These are phyloP conservation scores for Inga leiocalycina DNA, from an alignment of 306 rosid genomes.

Conservation along the genomic window DNA sequence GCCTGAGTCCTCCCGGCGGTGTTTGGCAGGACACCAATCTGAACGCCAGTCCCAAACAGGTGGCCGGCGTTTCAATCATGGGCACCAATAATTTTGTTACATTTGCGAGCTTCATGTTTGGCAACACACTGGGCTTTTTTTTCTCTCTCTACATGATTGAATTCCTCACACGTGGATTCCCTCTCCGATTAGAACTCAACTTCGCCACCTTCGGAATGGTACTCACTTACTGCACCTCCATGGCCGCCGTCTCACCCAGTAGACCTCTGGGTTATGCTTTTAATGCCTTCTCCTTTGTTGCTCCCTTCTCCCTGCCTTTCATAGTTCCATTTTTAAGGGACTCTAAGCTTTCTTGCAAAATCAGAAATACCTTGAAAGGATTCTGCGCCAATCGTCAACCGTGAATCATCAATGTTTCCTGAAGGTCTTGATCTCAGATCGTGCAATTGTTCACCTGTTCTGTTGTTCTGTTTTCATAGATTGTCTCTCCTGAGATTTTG, in stretches of 20 bases:
- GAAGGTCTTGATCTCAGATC: neutral
- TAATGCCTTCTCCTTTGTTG: neutral
- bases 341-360: neutral
- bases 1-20: neutral
- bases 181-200: neutral
- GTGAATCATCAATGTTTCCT: neutral
- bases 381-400: neutral
- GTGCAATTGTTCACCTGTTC: too few relatives aligned
- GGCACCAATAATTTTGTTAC: neutral
- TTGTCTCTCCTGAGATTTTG: neutral
- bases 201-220: neutral
- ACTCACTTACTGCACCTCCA: neutral
- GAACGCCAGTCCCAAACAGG: neutral
- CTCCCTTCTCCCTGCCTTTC: neutral
- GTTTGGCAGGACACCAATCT: neutral
- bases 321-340: neutral
- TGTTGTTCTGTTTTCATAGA: too few relatives aligned
- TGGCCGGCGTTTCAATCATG: neutral
- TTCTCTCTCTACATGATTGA: neutral
- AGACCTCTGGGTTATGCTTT: neutral
- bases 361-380: neutral
- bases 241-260: neutral
- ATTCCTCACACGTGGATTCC: constrained; percentile 1
- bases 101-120: neutral
- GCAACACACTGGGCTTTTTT: neutral